These are phyloP conservation scores for Raphanus raphanistrum DNA, from an alignment of 345 rosid genomes.

Conservation along the genomic window DNA sequence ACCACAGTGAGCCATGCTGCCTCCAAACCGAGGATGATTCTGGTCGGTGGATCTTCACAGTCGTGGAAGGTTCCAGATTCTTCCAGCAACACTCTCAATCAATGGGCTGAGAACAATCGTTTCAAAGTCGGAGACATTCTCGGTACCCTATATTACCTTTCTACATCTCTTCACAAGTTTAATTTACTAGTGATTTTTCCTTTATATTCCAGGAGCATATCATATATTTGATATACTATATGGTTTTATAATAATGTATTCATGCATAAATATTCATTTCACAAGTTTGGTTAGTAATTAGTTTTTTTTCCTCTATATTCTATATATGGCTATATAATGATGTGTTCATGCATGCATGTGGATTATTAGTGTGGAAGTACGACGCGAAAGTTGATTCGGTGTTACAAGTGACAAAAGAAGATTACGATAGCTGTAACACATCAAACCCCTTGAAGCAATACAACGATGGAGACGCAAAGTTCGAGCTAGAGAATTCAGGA, in stretches of 20 bases:
- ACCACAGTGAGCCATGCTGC: slow-evolving; percentile 42
- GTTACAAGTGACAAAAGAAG: slow-evolving; percentile 50
- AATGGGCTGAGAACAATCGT: slow-evolving; percentile 46
- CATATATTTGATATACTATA: neutral
- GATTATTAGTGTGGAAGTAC: slow-evolving; percentile 48
- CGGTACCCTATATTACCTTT: slow-evolving; percentile 29
- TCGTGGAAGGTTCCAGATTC: slow-evolving; percentile 61
- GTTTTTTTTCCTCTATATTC: too few relatives aligned
- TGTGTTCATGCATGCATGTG: slow-evolving; percentile 24
- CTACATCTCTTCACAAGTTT: neutral
- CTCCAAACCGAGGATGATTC: slow-evolving; percentile 32
- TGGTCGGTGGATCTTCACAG: slow-evolving; percentile 56
- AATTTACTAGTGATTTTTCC: neutral
- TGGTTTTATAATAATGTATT: neutral
- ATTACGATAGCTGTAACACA: slow-evolving; percentile 47
- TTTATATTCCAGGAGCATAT: neutral
- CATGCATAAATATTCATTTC: neutral
- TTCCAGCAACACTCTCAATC: slow-evolving; percentile 39
- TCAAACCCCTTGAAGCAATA: slow-evolving; percentile 41
- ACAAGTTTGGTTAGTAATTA: neutral
- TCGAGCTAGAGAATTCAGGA: slow-evolving; percentile 47
- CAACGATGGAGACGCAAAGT: slow-evolving; percentile 50
- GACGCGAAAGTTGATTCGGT: slow-evolving; percentile 53
- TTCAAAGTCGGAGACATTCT: slow-evolving; percentile 54
- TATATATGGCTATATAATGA: too few relatives aligned